Conservation (phyloP, 1,284 basidiomycete species). For the Ceraceosorus bombacis region DNA sequence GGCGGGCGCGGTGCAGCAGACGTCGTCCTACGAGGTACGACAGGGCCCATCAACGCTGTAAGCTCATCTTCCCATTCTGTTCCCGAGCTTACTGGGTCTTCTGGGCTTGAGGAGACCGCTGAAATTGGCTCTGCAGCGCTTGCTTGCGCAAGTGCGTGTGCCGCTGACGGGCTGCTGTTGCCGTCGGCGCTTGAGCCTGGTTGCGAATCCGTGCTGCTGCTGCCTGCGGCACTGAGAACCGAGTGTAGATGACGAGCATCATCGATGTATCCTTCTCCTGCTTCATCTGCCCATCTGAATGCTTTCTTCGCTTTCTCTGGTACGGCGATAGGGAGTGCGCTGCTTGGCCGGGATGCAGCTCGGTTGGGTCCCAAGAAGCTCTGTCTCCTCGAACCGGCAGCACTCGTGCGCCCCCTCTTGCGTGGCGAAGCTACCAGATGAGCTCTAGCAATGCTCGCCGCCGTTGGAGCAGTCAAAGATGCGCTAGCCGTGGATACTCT, state of each 20-base stretch:
- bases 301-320: conserved; percentile 57
- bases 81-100: conserved; percentile 4
- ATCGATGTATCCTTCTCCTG: conserved; percentile 70
- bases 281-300: conserved; percentile 83
- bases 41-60: neutral
- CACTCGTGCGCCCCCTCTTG: conserved; percentile 1
- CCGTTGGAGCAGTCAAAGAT: neutral
- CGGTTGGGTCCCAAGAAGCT: too few species aligned
- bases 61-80: conserved; percentile 13
- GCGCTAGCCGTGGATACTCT: neutral
- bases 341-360: too few species aligned
- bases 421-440: conserved; percentile 7
- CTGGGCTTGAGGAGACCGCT: neutral
- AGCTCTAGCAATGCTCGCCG: neutral
- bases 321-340: neutral
- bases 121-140: neutral
- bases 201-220: conserved; percentile 21
- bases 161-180: neutral
- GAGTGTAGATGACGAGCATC: conserved; percentile 55
- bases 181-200: conserved; percentile 14
- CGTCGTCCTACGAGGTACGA: neutral
- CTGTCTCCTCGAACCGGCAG: too few species aligned
- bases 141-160: neutral
- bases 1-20: neutral
- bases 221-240: neutral